A percentile compares a stretch with the other conserved stretches of the same genome.
Evolutionary conservation across 1,139 yeast genomes (phyloP).

Genomic region (Yamadazyma aaseri): DNA sequence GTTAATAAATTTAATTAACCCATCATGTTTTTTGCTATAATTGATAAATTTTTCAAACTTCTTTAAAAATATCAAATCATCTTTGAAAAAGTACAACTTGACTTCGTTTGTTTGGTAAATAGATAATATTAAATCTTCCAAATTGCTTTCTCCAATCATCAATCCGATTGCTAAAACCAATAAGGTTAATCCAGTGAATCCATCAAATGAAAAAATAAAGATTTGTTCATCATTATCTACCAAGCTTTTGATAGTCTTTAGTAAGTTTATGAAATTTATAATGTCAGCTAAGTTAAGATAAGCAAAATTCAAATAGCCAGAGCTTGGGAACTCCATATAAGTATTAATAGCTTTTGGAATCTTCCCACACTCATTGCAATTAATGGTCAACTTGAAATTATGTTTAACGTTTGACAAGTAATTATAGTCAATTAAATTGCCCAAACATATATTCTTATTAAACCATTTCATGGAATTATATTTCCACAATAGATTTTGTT

Average conservation of each 20-base stretch:
- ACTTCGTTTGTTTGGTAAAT: slow-evolving; percentile 17
- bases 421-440: slow-evolving; percentile 34
- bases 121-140: slow-evolving; percentile 25
- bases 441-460: slow-evolving; percentile 28
- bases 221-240: slow-evolving; percentile 22
- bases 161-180: slow-evolving; percentile 27
- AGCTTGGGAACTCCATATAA: slow-evolving; percentile 36
- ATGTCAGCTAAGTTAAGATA: slow-evolving; percentile 26
- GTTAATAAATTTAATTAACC: slow-evolving; percentile 13
- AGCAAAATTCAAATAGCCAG: slow-evolving; percentile 27
- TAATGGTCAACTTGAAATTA: slow-evolving; percentile 31
- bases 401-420: slow-evolving; percentile 17
- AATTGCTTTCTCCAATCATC: slow-evolving; percentile 18
- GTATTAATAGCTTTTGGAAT: slow-evolving; percentile 27
- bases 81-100: slow-evolving; percentile 32
- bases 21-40: slow-evolving; percentile 8
- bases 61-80: slow-evolving; percentile 32
- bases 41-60: slow-evolving; percentile 31
- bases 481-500: slow-evolving; percentile 39
- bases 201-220: slow-evolving; percentile 39
- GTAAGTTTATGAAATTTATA: slow-evolving; percentile 30
- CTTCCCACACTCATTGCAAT: slow-evolving; percentile 35
- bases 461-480: slow-evolving; percentile 33
- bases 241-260: slow-evolving; percentile 29
- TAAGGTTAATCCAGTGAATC: slow-evolving; percentile 40